Base-by-base conservation (phyloP, 169 alveolate species). In the Cytauxzoon felis region DNA sequence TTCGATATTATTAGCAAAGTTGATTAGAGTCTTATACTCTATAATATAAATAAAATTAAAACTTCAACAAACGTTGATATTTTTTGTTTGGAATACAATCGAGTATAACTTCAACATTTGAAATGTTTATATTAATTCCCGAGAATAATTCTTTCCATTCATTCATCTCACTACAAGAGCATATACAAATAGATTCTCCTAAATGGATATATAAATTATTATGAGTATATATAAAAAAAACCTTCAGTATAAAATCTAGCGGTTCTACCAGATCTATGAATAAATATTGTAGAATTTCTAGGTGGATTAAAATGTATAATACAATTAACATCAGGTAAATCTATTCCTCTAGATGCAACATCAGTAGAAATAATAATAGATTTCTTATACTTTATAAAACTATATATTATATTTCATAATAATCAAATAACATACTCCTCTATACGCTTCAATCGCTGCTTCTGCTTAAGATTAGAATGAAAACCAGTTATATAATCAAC, bases 221-320 rank as follows among this genome's bases (percentile, higher is more conserved):
- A 3, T 3, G 33, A 30, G 34, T 38, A 38, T 30, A 48, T n/a
- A 27, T 51, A 66, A 11, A 42, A 56, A 24, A 53, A 41, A 19
- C 91, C 91, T 19, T 65, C 67, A 4, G 78, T 65, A 16, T 61
- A 36, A 23, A 80, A 47, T 41, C 98, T 72, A n/a, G 98, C 98
- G n/a, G 98, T 95, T 59, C 98, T 81, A 9, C 98, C 98, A 54
- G 95, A 90, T 69, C 97, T 87, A 79, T 95, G 98, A 32, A 95
- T 88, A 64, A 92, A 94, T 56, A 93, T 93, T 51, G 91, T 95
- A 24, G 90, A 80, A 33, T 75, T 65, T 78, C 87, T 80, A 3
- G 98, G 98, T 1, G 96, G 94, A 34, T 93, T 96, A 62, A 91
- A 84, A 78, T 93, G 95, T 8, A 95, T 82, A 0, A 95, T 97